These are phyloP conservation scores for Kwoniella sp. DNA, from an alignment of 768 basidiomycete species.

Conservation along the genomic window DNA sequence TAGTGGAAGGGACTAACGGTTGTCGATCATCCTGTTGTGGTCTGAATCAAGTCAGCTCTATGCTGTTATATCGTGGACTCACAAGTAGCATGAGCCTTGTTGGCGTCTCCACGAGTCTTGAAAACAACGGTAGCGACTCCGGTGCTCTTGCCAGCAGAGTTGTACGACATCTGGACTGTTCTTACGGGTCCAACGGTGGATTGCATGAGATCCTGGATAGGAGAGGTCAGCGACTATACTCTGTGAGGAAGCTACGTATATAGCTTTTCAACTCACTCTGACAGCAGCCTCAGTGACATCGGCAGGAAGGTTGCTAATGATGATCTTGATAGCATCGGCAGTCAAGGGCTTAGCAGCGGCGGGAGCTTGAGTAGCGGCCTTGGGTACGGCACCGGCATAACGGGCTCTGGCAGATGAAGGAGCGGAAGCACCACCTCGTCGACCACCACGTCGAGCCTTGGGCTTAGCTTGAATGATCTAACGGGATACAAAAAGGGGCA, in stretches of 20 bases:
- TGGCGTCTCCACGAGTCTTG: slow-evolving; percentile 80
- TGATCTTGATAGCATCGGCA: slow-evolving; percentile 76
- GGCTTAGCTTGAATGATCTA: slow-evolving; percentile 53
- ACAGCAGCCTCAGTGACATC: slow-evolving; percentile 94
- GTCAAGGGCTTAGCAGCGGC: slow-evolving; percentile 30
- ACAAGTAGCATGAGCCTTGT: slow-evolving; percentile 84
- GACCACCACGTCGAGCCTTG: slow-evolving; percentile 36
- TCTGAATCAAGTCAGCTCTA: slow-evolving; percentile 55
- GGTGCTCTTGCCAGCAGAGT: slow-evolving; percentile 81
- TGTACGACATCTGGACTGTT: slow-evolving; percentile 82
- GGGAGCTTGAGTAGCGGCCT: slow-evolving; percentile 28
- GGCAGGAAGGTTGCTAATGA: slow-evolving; percentile 86
- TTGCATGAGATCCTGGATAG: slow-evolving; percentile 82
- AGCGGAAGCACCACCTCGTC: slow-evolving; percentile 29
- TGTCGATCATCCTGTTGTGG: slow-evolving; percentile 99
- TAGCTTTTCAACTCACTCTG: slow-evolving; percentile 64
- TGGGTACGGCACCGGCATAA: slow-evolving; percentile 56
- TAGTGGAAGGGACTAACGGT: slow-evolving; percentile 85
- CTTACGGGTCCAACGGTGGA: slow-evolving; percentile 84
- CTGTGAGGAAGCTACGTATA: not conserved
- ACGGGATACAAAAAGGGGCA: not conserved
- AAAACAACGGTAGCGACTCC: slow-evolving; percentile 87
- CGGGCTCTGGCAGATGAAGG: slow-evolving; percentile 53
- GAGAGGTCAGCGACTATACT: not conserved
- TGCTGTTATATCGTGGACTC: slow-evolving; percentile 15